Percentiles rank a stretch among this genome's conserved stretches.
Evolutionary conservation across 1,284 basidiomycete species (phyloP).

Genomic region (Malassezia restricta): DNA sequence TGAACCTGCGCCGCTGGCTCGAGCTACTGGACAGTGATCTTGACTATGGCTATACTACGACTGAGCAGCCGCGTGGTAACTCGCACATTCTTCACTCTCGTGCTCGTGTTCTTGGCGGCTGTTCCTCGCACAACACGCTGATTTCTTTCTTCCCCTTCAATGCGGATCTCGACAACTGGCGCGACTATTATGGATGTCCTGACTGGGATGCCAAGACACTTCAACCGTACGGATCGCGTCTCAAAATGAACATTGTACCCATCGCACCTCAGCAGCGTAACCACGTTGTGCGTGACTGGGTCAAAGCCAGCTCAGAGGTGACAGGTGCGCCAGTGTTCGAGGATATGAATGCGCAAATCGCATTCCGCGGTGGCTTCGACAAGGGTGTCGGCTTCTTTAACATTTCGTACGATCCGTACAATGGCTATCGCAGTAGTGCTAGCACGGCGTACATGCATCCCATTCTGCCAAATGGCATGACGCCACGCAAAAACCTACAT

Average conservation of each 20-base stretch:
- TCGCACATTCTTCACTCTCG: conserved; percentile 46
- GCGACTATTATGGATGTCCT: conserved; percentile 36
- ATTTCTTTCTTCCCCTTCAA: conserved; percentile 47
- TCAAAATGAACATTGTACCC: conserved; percentile 46
- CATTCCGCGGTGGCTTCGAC: conserved; percentile 33
- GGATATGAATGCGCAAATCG: conserved; percentile 42
- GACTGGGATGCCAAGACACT: conserved; percentile 34
- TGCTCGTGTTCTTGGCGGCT: conserved; percentile 45
- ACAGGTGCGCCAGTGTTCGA: conserved; percentile 41
- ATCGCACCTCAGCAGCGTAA: conserved; percentile 45
- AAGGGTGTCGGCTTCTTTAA: conserved; percentile 46
- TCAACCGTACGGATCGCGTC: conserved; percentile 43
- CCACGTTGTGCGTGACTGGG: conserved; percentile 44
- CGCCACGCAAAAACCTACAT: conserved; percentile 42
- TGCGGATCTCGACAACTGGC: conserved; percentile 45
- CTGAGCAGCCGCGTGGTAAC: conserved; percentile 44
- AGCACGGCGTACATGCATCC: conserved; percentile 46
- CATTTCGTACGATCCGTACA: conserved; percentile 46
- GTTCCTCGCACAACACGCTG: conserved; percentile 47
- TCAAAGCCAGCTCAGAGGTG: conserved; percentile 28
- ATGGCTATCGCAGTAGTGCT: conserved; percentile 38
- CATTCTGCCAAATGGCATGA: conserved; percentile 43
- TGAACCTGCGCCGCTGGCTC: conserved; percentile 45
- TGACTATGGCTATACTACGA: conserved; percentile 46
- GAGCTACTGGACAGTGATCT: conserved; percentile 45